Percentiles rank a stretch among this genome's conserved stretches.
These are phyloP conservation scores for Salix purpurea DNA, from an alignment of 345 rosid species.

Conservation along the genomic window DNA sequence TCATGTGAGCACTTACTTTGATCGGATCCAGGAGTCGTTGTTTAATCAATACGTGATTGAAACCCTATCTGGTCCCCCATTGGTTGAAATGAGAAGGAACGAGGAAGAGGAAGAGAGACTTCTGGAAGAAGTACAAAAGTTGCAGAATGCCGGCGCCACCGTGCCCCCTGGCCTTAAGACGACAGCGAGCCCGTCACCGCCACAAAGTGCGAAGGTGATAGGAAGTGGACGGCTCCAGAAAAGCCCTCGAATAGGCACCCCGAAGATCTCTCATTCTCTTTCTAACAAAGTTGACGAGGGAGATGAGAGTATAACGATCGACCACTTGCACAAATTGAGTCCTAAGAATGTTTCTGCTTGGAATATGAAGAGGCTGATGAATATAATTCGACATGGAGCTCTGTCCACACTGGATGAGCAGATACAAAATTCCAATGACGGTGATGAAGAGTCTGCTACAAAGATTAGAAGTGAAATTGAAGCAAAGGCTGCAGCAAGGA, in stretches of 20 bases:
- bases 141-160: constrained; percentile 24
- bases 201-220: constrained; percentile 1
- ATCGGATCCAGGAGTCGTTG: constrained; percentile 32
- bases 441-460: constrained; percentile 27
- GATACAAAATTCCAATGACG: constrained; percentile 10
- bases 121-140: constrained; percentile 17
- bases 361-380: constrained; percentile 38
- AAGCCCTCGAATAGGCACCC: constrained; percentile 23
- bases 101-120: constrained; percentile 24
- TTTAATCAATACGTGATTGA: constrained; percentile 32
- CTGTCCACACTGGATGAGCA: constrained; percentile 28
- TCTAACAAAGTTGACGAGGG: constrained; percentile 15
- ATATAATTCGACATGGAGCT: constrained; percentile 27
- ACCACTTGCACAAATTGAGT: constrained; percentile 30
- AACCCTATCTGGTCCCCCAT: constrained; percentile 28
- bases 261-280: constrained; percentile 19
- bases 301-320: constrained; percentile 23
- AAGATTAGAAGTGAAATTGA: constrained; percentile 29
- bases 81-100: constrained; percentile 21
- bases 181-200: neutral
- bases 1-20: constrained; percentile 33
- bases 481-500: constrained; percentile 32
- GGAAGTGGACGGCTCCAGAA: constrained; percentile 28
- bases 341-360: constrained; percentile 33
- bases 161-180: constrained; percentile 23